Percentiles rank a stretch among this genome's conserved stretches.
Evolutionary conservation across 495 filamentous ascomycete genomes (phyloP).

Genomic region (Emericellopsis terricola): DNA sequence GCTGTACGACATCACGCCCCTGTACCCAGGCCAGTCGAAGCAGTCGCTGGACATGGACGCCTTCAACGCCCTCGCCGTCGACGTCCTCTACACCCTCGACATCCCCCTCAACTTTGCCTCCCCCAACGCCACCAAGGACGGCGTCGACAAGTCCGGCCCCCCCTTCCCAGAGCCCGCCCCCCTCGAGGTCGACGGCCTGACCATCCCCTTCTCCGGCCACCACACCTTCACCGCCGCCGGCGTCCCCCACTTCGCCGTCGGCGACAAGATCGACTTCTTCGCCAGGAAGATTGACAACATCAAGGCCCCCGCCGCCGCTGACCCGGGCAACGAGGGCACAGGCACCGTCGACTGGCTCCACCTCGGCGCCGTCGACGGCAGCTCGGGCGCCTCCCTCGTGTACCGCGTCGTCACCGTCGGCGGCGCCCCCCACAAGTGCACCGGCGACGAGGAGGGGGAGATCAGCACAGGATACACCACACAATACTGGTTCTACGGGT

Average conservation of each 20-base stretch:
- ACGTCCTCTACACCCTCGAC: conserved; percentile 12
- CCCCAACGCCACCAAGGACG: conserved; percentile 9
- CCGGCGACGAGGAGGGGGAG: conserved; percentile 15
- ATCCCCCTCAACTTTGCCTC: conserved; percentile 21
- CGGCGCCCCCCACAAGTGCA: conserved; percentile 34
- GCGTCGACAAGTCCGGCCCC: conserved; percentile 11
- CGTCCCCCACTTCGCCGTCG: conserved; percentile 41
- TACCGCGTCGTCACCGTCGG: conserved; percentile 53
- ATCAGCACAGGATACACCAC: conserved; percentile 45
- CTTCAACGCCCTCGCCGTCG: conserved; percentile 15
- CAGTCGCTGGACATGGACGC: conserved; percentile 8
- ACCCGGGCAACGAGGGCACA: conserved; percentile 20
- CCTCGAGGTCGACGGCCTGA: conserved; percentile 10
- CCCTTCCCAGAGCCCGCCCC: conserved; percentile 22
- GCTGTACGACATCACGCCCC: conserved; percentile 37
- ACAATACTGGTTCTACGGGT: conserved; percentile 51
- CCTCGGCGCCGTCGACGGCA: conserved; percentile 26
- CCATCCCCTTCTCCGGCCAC: conserved; percentile 31
- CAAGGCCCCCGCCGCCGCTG: conserved; percentile 29
- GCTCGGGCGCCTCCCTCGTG: conserved; percentile 31
- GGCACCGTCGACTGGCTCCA: conserved; percentile 49
- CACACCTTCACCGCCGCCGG: conserved; percentile 43
- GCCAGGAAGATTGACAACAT: conserved; percentile 29
- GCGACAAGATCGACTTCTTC: conserved; percentile 14
- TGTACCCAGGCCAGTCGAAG: conserved; percentile 23